Percentiles rank a stretch among this genome's conserved stretches.
Evolutionary conservation across 2,329 filamentous ascomycete genomes (phyloP).

Genomic region (Sporothrix curviconia): DNA sequence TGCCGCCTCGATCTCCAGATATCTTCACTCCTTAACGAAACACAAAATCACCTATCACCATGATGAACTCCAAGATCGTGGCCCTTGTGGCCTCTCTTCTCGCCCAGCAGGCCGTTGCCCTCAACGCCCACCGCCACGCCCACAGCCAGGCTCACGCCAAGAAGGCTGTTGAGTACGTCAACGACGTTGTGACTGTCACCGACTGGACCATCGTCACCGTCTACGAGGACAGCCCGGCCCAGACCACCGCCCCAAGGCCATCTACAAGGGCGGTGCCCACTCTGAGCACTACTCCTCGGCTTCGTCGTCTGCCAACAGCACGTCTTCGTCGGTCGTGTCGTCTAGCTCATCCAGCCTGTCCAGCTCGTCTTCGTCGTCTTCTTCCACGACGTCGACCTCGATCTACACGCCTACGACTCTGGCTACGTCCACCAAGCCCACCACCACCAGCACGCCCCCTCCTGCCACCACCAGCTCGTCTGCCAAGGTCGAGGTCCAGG

Average conservation of each 20-base stretch:
- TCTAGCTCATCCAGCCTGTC: not conserved
- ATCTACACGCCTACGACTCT: constrained; percentile 10
- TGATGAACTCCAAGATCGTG: constrained; percentile 26
- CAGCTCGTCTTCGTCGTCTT: constrained; percentile 12
- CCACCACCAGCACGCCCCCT: not conserved
- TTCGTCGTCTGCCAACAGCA: constrained; percentile 12
- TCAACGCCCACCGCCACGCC: constrained; percentile 37
- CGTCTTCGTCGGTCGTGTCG: constrained; percentile 2
- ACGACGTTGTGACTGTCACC: constrained; percentile 30
- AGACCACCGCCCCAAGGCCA: constrained; percentile 14
- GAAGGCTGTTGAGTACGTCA: constrained; percentile 27
- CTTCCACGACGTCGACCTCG: not conserved
- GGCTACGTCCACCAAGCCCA: not conserved
- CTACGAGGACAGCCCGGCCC: constrained; percentile 24
- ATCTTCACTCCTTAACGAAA: not conserved
- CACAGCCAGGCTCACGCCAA: constrained; percentile 32
- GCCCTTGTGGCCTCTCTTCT: constrained; percentile 39
- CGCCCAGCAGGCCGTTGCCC: constrained; percentile 36
- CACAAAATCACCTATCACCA: constrained; percentile 9
- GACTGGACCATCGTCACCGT: constrained; percentile 39
- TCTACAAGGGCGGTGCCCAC: constrained; percentile 20
- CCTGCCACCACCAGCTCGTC: not conserved
- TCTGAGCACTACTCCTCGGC: constrained; percentile 4
- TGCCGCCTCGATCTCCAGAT: no score
- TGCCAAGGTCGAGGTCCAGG: not conserved